A percentile compares a stretch with the other conserved stretches of the same genome.
phyloP scores from a whole-genome alignment of 1,284 basidiomycete species.

The Violaceomyces palustris region DNA sequence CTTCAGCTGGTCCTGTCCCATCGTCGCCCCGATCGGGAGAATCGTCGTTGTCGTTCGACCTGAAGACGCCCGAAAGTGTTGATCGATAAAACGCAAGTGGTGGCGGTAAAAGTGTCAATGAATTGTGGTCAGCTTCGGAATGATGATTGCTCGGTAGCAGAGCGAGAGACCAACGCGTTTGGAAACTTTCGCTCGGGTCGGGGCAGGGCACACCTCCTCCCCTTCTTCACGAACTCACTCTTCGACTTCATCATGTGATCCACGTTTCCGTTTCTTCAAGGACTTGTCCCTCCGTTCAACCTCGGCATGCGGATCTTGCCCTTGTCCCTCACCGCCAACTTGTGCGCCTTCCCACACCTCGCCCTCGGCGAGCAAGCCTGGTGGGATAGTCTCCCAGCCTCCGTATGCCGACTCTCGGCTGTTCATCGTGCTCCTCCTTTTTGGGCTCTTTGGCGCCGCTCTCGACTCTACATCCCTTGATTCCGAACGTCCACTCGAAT shows the following conservation, averaged over 20 bases:
- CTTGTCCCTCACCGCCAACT: too few relatives aligned
- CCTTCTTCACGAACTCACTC: slow-evolving; percentile 8
- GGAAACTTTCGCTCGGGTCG: too few relatives aligned
- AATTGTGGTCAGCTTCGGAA: too few relatives aligned
- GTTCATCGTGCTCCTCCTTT: slow-evolving; percentile 87
- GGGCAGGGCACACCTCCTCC: too few relatives aligned
- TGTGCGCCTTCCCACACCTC: slow-evolving; percentile 45
- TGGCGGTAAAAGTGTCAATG: too few relatives aligned
- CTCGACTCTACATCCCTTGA: not conserved
- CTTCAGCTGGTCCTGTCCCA: slow-evolving; percentile 8
- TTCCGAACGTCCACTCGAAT: too few relatives aligned
- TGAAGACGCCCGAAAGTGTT: too few relatives aligned
- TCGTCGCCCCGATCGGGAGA: slow-evolving; percentile 13
- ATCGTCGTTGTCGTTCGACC: slow-evolving; percentile 5
- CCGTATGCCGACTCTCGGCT: slow-evolving; percentile 90
- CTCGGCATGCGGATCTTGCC: not conserved
- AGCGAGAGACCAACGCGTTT: too few relatives aligned
- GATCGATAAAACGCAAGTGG: too few relatives aligned
- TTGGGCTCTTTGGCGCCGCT: slow-evolving; percentile 52
- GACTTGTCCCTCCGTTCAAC: slow-evolving; percentile 10
- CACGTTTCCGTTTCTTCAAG: slow-evolving; percentile 39
- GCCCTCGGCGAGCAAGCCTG: slow-evolving; percentile 43
- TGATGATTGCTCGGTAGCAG: too few relatives aligned
- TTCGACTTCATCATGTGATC: slow-evolving; percentile 14
- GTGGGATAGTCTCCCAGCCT: slow-evolving; percentile 67